Conservation (phyloP, 352 stramenopile species). For the Phytophthora multivora region DNA sequence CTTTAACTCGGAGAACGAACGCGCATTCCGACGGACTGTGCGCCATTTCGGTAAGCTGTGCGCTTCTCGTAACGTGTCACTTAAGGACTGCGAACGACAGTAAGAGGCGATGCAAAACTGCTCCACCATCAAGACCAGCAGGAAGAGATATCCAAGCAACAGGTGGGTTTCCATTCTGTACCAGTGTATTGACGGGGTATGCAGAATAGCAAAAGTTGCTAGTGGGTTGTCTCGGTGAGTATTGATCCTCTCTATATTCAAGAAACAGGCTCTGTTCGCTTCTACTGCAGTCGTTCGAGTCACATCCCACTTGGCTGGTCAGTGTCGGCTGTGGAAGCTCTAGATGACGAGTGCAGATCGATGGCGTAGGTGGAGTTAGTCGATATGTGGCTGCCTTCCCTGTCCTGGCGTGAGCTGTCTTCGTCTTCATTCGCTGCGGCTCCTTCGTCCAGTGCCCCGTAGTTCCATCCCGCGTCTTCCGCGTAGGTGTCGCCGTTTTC, state of each 20-base stretch:
- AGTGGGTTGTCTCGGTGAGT: conserved; percentile 6
- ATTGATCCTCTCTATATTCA: conserved; percentile 33
- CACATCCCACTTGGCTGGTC: conserved; percentile 19
- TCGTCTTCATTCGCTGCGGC: conserved; percentile 13
- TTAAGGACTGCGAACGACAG: conserved; percentile 34
- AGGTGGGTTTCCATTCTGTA: conserved; percentile 5
- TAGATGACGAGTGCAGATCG: conserved; percentile 40
- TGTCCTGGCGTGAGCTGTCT: background rate
- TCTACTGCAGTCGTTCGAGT: conserved; percentile 14
- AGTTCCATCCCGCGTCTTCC: conserved; percentile 20
- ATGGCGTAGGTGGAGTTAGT: conserved; percentile 65
- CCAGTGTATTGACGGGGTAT: conserved; percentile 16
- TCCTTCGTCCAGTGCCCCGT: conserved; percentile 11
- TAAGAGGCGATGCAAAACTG: conserved; percentile 14
- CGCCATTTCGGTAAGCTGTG: conserved; percentile 87
- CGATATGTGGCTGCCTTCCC: conserved; percentile 29
- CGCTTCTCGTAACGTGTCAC: conserved; percentile 68
- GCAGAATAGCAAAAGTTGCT: conserved; percentile 13
- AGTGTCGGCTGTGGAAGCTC: conserved; percentile 20
- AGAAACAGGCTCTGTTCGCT: conserved; percentile 30
- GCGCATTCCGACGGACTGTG: conserved; percentile 72
- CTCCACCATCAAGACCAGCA: background rate
- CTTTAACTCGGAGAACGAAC: conserved; percentile 64
- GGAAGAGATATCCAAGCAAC: background rate
- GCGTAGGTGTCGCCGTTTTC: conserved; percentile 6